These are phyloP conservation scores for Umbelopsis isabellina DNA, from an alignment of 192 early-diverging fungal genomes.

Conservation along the genomic window DNA sequence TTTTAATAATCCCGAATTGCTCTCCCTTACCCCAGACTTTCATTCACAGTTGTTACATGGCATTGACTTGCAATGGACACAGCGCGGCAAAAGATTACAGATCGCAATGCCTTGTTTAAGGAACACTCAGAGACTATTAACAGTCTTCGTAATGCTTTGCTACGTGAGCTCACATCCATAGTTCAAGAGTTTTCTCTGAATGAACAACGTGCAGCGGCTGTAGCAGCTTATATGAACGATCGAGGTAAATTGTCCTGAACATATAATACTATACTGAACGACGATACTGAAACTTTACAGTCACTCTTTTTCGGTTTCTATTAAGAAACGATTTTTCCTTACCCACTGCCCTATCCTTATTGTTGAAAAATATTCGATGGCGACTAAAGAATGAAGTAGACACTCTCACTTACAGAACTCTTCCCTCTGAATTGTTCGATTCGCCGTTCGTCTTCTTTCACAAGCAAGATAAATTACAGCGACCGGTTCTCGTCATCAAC, in stretches of 20 bases:
- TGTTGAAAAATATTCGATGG: constrained; percentile 44
- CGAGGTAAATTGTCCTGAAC: constrained; percentile 23
- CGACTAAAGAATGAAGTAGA: constrained; percentile 35
- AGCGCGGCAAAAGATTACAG: constrained; percentile 17
- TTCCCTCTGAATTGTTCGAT: constrained; percentile 33
- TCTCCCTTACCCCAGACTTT: too few relatives aligned
- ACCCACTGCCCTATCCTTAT: constrained; percentile 21
- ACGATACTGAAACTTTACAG: constrained; percentile 21
- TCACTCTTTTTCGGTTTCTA: constrained; percentile 51
- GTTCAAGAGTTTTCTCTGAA: constrained; percentile 4
- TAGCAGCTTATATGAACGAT: constrained; percentile 28
- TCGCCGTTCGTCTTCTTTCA: constrained; percentile 45
- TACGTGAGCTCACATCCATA: neutral
- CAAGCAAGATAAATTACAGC: constrained; percentile 39
- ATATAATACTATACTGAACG: neutral
- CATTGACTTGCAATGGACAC: constrained; percentile 8
- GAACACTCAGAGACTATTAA: neutral
- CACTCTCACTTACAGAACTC: constrained; percentile 10
- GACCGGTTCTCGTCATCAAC: constrained; percentile 43
- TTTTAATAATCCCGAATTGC: too few relatives aligned
- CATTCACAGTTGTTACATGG: neutral
- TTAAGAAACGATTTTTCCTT: constrained; percentile 28
- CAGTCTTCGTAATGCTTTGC: constrained; percentile 5
- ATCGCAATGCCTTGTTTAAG: constrained; percentile 18
- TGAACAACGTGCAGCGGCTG: constrained; percentile 5